Conservation (phyloP, 441 rosid species). For the Pelargonium citronellum region DNA sequence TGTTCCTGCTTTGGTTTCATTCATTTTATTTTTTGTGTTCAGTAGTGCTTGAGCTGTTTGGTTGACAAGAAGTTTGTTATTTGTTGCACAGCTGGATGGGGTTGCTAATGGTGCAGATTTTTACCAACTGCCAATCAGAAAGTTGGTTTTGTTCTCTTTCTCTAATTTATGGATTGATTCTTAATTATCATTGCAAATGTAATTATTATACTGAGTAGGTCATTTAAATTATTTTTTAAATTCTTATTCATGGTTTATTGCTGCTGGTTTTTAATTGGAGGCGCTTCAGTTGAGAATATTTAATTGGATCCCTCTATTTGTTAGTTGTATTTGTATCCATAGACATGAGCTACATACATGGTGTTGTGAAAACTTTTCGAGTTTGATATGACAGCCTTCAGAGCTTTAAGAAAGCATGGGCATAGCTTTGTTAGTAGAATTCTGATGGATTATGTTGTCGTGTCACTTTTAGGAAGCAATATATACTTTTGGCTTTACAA, state of each 20-base stretch:
- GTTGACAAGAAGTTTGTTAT: conserved; percentile 16
- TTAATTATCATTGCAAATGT: background rate
- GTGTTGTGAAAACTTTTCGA: background rate
- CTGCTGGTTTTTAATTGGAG: background rate
- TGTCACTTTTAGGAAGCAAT: background rate
- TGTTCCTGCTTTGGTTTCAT: background rate
- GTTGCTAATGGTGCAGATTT: background rate
- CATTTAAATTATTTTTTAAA: too few relatives aligned
- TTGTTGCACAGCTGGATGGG: conserved; percentile 33
- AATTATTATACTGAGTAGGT: too few relatives aligned
- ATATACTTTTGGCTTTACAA: background rate
- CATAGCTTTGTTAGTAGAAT: background rate
- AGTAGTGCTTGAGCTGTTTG: background rate
- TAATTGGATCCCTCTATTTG: background rate
- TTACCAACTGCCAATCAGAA: conserved; percentile 18
- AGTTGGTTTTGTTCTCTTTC: conserved; percentile 17
- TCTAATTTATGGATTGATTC: background rate
- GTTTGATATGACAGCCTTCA: background rate
- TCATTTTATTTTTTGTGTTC: conserved; percentile 7
- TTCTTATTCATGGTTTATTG: background rate
- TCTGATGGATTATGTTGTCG: background rate
- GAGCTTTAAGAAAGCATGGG: background rate
- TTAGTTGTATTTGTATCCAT: background rate
- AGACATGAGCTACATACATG: background rate
- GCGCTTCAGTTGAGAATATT: background rate